Evolutionary conservation across 805 yeast genomes (phyloP), one percentile per base, ranked within the genome.

Genomic region (Candida boleticola): DNA sequence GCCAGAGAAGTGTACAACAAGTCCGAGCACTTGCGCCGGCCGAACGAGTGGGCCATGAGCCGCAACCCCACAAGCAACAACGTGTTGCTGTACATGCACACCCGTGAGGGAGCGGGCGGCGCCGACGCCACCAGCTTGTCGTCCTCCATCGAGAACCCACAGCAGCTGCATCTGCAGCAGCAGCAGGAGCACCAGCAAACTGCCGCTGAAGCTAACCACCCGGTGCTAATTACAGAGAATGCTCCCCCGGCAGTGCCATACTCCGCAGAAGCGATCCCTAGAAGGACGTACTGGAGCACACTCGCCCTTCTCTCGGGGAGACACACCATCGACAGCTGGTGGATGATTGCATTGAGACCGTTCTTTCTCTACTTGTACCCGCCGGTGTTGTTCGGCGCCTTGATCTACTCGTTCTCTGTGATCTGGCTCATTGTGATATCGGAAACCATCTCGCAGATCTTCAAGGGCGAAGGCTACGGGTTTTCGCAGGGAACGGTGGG

Each of bases 371-470:
- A 60, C 42, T 52, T 62, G 21, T 80, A 79, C 54, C 83, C 84
- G 0, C 61, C 76, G 1, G 63, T 80, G 14, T 51, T 76, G 3
- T 80, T 68, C 51, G 74, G 81, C 0, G 63, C 83, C 1, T 52
- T 80, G 6, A 55, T 77, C 2, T 80, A 80, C 53, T 63, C 80
- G 0, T 62, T 80, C 40, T 77, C 83, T 13, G 82, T 80, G 17
- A 82, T 80, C 16, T 80, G 84, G 84, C 70, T 80, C 36, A 79
- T 80, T 53, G 75, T 79, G 23, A 73, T 80, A 36, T 76, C 83
- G 1, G 84, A 80, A 51, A 68, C 79, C 0, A 69, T 80, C 27
- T 66, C 80, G 2, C 64, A 70, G 3, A 73, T 80, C 13, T 80
- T 80, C 53, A 52, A 66, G 1, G 48, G 52, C 11, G 57, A 52